Conservation (phyloP, 768 basidiomycete genomes). For the Amanita jacksonii region DNA sequence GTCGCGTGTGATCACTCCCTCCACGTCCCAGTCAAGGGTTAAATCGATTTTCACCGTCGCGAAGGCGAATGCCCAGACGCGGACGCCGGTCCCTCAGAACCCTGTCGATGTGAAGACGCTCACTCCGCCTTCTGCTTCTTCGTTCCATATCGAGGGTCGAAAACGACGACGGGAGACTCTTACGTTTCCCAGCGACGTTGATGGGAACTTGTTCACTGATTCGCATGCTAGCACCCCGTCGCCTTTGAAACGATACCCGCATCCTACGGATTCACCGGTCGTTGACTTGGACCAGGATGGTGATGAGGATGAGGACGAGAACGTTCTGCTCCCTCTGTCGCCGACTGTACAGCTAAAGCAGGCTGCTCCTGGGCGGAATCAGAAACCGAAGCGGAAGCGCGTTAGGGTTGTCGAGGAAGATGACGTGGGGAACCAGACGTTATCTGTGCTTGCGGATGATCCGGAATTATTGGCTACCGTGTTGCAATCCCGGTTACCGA, state of each 20-base stretch:
- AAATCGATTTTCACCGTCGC: background rate
- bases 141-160: background rate
- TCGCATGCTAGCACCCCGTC: constrained; percentile 1
- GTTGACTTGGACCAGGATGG: background rate
- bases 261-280: background rate
- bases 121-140: background rate
- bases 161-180: background rate
- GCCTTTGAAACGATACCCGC: background rate
- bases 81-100: background rate
- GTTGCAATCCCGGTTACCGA: background rate
- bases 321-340: background rate
- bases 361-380: background rate
- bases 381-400: background rate
- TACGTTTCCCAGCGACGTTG: background rate
- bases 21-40: background rate
- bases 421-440: background rate
- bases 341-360: background rate
- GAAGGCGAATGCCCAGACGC: background rate
- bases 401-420: background rate
- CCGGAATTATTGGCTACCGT: background rate
- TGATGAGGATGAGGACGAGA: background rate
- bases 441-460: background rate
- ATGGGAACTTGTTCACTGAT: constrained; percentile 3
- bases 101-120: background rate
- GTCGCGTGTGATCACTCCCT: too few species aligned